A percentile compares a stretch with the other conserved stretches of the same genome.
Evolutionary conservation across 2,329 filamentous ascomycete species (phyloP).

Genomic region (Leptographium flavum): DNA sequence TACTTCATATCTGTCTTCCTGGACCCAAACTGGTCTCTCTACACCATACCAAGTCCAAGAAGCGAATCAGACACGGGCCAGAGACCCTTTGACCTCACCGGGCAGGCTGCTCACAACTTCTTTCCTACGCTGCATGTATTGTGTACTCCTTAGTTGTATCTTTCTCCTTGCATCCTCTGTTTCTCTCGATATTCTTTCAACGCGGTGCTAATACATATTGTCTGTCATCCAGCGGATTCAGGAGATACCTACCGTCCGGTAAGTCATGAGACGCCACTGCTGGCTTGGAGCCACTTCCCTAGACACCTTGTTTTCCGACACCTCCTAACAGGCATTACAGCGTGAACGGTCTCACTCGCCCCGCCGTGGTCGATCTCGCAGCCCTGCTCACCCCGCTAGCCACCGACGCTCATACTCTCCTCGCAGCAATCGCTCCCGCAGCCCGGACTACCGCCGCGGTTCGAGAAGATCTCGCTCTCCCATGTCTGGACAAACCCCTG

Average conservation of each 20-base stretch:
- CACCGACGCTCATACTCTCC: conserved; percentile 67
- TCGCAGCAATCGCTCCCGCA: conserved; percentile 59
- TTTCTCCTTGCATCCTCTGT: background rate
- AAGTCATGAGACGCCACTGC: conserved; percentile 19
- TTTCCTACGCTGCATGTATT: no score
- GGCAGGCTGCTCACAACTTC: no score
- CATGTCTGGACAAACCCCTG: conserved; percentile 62
- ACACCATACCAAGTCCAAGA: no score
- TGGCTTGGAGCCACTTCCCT: background rate
- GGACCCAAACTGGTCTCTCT: no score
- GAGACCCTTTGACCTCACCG: no score
- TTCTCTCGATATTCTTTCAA: conserved; percentile 9
- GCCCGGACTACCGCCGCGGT: conserved; percentile 63
- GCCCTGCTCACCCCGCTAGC: conserved; percentile 49
- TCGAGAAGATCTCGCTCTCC: conserved; percentile 70
- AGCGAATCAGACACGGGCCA: no score
- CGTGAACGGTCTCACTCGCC: conserved; percentile 74
- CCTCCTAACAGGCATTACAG: conserved; percentile 30
- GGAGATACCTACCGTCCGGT: conserved; percentile 48
- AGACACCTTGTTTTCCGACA: conserved; percentile 8
- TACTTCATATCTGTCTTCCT: no score
- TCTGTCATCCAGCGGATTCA: conserved; percentile 34
- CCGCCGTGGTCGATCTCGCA: conserved; percentile 70
- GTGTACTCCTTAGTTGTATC: no score
- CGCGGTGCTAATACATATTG: conserved; percentile 5